These are phyloP conservation scores for Hordeum marinum DNA, from an alignment of 176 grass and related monocot species.

Conservation along the genomic window DNA sequence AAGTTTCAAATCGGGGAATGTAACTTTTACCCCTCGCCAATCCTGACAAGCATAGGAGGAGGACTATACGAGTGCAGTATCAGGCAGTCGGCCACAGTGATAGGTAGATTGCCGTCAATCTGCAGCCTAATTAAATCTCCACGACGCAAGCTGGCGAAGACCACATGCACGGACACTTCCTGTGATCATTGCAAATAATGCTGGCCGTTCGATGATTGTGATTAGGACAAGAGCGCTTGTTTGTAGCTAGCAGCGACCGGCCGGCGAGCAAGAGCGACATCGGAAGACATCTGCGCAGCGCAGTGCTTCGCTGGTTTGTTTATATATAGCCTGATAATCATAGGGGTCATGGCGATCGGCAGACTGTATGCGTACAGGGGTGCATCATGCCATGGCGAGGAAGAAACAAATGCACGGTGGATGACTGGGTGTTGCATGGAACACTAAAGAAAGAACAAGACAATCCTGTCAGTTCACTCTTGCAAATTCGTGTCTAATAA, in stretches of 20 bases:
- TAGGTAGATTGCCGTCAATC: neutral
- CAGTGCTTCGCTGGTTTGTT: neutral
- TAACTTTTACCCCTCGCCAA: neutral
- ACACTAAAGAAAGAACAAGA: neutral
- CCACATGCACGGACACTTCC: constrained; percentile 36
- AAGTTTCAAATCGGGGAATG: neutral
- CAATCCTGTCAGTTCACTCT: neutral
- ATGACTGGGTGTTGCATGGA: neutral
- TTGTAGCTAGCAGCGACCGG: neutral
- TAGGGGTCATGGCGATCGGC: neutral
- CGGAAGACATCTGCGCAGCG: neutral
- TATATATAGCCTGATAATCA: neutral
- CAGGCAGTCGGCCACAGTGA: neutral
- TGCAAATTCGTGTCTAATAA: neutral
- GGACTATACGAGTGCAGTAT: neutral
- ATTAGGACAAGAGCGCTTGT: constrained; percentile 29
- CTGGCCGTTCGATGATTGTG: constrained; percentile 5
- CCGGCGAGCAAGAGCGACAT: constrained; percentile 20
- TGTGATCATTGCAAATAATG: constrained; percentile 42
- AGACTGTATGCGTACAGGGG: neutral
- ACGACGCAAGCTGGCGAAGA: constrained; percentile 25
- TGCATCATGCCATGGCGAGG: neutral
- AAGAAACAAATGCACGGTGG: neutral
- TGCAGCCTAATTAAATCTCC: constrained; percentile 15
- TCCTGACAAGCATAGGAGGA: neutral